Percentiles rank a stretch among this genome's conserved stretches.
Evolutionary conservation across 1,284 basidiomycete genomes (phyloP).

Genomic region (Mycosarcoma maydis): DNA sequence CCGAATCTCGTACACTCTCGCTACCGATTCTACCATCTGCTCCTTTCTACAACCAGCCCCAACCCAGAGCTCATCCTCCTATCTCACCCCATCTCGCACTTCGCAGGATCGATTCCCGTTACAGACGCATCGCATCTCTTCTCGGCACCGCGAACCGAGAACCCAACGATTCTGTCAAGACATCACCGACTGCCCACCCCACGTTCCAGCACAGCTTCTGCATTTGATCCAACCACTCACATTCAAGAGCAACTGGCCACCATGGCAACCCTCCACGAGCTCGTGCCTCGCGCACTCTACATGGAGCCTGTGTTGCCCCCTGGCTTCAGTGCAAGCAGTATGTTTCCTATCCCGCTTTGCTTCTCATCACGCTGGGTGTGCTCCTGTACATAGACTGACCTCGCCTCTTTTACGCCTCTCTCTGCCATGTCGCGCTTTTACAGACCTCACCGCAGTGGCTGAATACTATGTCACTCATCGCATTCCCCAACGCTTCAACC

Average conservation of each 20-base stretch:
- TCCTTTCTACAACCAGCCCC: no score
- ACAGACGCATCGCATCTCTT: neutral
- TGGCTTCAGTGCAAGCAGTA: slow-evolving; percentile 24
- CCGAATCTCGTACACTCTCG: no score
- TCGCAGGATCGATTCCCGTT: no score
- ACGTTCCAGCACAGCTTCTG: neutral
- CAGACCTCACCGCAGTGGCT: slow-evolving; percentile 62
- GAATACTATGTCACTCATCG: slow-evolving; percentile 66
- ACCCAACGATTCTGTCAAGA: no score
- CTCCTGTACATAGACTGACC: neutral
- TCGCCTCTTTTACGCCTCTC: neutral
- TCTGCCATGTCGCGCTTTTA: neutral
- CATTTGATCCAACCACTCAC: neutral
- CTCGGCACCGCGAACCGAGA: neutral
- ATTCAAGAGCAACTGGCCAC: neutral
- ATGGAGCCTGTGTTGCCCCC: slow-evolving; percentile 40
- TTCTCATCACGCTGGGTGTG: neutral
- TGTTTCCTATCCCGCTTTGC: slow-evolving; percentile 9
- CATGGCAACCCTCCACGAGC: slow-evolving; percentile 34
- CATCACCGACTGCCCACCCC: no score
- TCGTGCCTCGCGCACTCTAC: slow-evolving; percentile 44
- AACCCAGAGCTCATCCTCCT: no score
- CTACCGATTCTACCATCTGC: no score
- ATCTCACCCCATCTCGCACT: neutral
- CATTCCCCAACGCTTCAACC: slow-evolving; percentile 68